Evolutionary conservation across 129 eudicot genomes (phyloP), one percentile per base, ranked within the genome.

Genomic region (Artemisia tridentata): DNA sequence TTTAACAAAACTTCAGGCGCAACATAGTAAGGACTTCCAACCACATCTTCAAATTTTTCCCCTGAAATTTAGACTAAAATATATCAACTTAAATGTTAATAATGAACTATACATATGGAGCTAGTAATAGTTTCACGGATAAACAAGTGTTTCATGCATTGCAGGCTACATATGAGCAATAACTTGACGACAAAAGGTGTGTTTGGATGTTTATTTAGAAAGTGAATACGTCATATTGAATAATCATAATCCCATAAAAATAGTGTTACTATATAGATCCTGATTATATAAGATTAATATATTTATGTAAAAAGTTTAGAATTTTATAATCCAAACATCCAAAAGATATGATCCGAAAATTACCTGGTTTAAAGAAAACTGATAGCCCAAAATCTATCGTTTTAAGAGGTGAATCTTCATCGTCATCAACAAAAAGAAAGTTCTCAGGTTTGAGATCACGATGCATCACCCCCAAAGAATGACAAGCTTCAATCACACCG

Each of bases 401-500:
- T 80, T 85, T 89, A 7, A 92, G 88, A 47, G 85, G 91, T 0
- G 96, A 85, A 63, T 89, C 96, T 72, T 92, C 98, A 58, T 86
- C 82, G 41, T 87, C 88, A 73, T 85, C 81, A 18, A 87, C 89
- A 46, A 88, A 83, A 5, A 92, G 86, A 77, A 92, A 92, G 55
- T 88, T 92, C 82, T 92, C 98, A 3, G 98, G 98, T 68, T 92
- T 92, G 34, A 92, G 86, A 75, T 92, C 98, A 2, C 98, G 84
- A 75, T 92, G 98, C 96, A 92, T 85, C 13, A 92, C 96, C n/a
- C 98, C 98, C n/a, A 92, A 81, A n/a, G 96, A 88, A 72, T 92
- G 98, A 50, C 95, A 92, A 65, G 91, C 75, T 78, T 88, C 91
- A 11, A 92, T 63, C 14, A 88, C 98, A 75, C 95, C 72, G 59